A percentile compares a stretch with the other conserved stretches of the same genome.
Evolutionary conservation across 768 basidiomycete genomes (phyloP).

Genomic region (Leucosporidium creatinivorum): DNA sequence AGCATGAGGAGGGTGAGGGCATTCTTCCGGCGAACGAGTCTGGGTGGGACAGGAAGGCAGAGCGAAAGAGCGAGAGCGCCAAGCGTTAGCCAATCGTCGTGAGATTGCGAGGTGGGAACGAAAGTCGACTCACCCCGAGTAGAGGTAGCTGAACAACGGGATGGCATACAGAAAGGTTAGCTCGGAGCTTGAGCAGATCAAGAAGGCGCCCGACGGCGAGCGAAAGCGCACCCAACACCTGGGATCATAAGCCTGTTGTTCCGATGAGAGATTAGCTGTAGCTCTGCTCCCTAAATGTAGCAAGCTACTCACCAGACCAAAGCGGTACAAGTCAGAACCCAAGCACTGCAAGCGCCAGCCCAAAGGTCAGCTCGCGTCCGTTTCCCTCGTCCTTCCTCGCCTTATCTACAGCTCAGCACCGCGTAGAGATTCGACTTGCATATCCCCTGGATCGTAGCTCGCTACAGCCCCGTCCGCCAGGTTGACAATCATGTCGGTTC

Average conservation of each 20-base stretch:
- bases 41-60: background rate
- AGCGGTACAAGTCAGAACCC: conserved; percentile 65
- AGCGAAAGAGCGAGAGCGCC: background rate
- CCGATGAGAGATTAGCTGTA: background rate
- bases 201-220: too few relatives aligned
- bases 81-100: background rate
- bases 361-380: background rate
- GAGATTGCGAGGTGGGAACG: background rate
- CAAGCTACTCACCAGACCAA: conserved; percentile 19
- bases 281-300: conserved; percentile 16
- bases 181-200: conserved; percentile 36
- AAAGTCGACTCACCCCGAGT: conserved; percentile 12
- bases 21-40: conserved; percentile 79
- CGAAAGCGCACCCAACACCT: conserved; percentile 65
- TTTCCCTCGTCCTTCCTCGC: background rate
- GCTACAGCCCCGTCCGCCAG: conserved; percentile 31
- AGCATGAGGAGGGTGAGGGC: conserved; percentile 56
- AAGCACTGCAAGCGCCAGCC: conserved; percentile 44
- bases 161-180: conserved; percentile 27
- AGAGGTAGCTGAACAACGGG: conserved; percentile 58
- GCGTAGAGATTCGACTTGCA: too few relatives aligned
- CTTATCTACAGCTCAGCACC: background rate
- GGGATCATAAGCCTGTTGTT: conserved; percentile 79
- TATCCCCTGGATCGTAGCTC: conserved; percentile 58
- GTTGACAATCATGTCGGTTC: conserved; percentile 33